Conservation (phyloP, 257 asterid genomes). For the Sherardia arvensis region DNA sequence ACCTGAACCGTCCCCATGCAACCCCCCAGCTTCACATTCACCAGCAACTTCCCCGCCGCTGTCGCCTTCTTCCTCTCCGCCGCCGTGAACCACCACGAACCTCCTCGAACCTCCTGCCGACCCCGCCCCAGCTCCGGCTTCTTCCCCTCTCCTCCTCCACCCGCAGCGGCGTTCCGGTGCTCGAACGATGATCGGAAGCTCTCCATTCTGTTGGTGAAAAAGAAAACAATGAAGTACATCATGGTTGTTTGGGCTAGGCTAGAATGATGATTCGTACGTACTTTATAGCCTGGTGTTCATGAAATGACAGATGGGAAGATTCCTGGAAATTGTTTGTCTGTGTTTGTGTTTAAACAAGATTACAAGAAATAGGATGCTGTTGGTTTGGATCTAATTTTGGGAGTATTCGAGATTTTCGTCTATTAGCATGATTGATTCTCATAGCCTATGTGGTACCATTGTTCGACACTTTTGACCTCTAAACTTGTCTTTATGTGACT, state of each 20-base stretch:
- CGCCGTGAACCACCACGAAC: background rate
- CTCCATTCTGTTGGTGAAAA: constrained; percentile 3
- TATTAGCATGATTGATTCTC: background rate
- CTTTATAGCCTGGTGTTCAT: background rate
- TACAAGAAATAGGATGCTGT: background rate
- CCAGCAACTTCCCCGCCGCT: constrained; percentile 24
- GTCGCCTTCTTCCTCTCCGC: constrained; percentile 15
- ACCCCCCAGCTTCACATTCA: constrained; percentile 43
- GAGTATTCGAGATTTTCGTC: too few relatives aligned
- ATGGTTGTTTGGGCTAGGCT: background rate
- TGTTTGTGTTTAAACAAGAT: background rate
- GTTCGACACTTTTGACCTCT: background rate
- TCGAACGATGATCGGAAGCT: background rate
- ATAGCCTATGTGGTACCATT: background rate
- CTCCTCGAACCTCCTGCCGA: background rate
- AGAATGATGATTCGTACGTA: too few relatives aligned
- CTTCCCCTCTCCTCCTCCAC: background rate
- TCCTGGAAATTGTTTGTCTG: background rate
- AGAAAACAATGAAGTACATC: background rate
- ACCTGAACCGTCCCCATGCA: constrained; percentile 52
- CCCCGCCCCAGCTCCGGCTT: constrained; percentile 1
- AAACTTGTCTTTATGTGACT: background rate
- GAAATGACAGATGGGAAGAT: background rate
- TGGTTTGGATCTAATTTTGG: background rate
- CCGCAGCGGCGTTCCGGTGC: background rate